These are phyloP conservation scores for Hemerocallis citrina DNA, from an alignment of 106 monocot genomes.

Conservation along the genomic window DNA sequence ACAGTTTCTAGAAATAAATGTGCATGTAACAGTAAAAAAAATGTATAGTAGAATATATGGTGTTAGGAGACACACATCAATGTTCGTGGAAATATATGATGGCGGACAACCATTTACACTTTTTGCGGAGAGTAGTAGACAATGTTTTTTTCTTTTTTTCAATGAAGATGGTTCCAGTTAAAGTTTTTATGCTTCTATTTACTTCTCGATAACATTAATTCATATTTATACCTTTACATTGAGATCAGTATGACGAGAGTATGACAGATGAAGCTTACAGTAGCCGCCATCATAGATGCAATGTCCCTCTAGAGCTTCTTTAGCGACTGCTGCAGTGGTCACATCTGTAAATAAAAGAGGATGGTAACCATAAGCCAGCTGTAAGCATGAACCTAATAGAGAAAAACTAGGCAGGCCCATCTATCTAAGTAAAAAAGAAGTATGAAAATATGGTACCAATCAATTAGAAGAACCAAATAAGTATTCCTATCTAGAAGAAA, in stretches of 20 bases:
- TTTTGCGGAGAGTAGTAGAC: not conserved
- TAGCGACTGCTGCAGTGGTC: slow-evolving; percentile 69
- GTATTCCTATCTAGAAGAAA: not conserved
- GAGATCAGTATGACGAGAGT: slow-evolving; percentile 97
- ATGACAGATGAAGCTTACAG: slow-evolving; percentile 98
- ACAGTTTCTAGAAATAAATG: no score
- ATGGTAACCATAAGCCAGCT: not conserved
- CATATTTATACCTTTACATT: slow-evolving; percentile 85
- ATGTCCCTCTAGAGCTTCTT: slow-evolving; percentile 95
- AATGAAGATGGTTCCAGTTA: not conserved
- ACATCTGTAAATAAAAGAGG: slow-evolving; percentile 41
- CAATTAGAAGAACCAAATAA: not conserved
- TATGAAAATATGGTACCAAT: not conserved
- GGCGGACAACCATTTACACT: not conserved
- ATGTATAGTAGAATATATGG: not conserved
- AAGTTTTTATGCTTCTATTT: not conserved
- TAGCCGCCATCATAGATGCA: slow-evolving; percentile 98
- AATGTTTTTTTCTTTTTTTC: not conserved
- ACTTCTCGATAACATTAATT: slow-evolving; percentile 24
- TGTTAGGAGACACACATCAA: slow-evolving; percentile 6
- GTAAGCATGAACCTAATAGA: not conserved
- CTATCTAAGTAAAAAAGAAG: not conserved
- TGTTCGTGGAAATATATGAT: not conserved
- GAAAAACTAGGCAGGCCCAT: not conserved
- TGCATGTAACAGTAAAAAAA: not conserved